A percentile compares a stretch with the other conserved stretches of the same genome.
These are phyloP conservation scores for Whalleya microplaca DNA, from an alignment of 2,329 filamentous ascomycete genomes.

Conservation along the genomic window DNA sequence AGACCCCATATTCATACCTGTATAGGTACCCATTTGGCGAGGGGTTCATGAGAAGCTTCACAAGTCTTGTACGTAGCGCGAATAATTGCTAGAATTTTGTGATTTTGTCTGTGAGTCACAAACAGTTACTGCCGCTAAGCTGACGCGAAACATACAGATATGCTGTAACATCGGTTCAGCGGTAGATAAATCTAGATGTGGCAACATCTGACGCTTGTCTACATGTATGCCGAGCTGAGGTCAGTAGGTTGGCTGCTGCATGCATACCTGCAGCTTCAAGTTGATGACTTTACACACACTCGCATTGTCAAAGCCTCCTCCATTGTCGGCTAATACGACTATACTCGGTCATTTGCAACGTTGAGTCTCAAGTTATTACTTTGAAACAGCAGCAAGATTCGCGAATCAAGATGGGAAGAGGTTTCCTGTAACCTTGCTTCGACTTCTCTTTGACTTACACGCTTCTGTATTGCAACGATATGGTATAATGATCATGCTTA, in stretches of 20 bases:
- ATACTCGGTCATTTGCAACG: neutral
- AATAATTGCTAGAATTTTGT: no score
- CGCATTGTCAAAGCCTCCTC: neutral
- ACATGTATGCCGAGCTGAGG: neutral
- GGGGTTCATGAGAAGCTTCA: no score
- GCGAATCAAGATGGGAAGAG: neutral
- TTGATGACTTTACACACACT: neutral
- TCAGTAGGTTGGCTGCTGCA: neutral
- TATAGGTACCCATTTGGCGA: no score
- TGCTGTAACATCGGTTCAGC: no score
- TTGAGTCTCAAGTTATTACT: neutral
- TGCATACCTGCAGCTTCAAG: neutral
- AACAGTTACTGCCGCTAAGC: no score
- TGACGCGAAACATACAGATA: no score
- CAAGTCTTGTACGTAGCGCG: no score
- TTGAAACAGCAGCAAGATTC: neutral
- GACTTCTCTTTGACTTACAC: neutral
- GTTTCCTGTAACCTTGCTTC: neutral
- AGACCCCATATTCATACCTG: no score
- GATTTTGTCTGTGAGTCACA: no score
- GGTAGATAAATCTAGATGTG: no score
- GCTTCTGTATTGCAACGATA: neutral
- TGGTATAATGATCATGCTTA: no score
- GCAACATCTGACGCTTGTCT: no score
- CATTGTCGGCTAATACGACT: neutral